A percentile compares a stretch with the other conserved stretches of the same genome.
Conservation (phyloP, 2,329 filamentous ascomycete species). For the Fusarium torulosum region DNA sequence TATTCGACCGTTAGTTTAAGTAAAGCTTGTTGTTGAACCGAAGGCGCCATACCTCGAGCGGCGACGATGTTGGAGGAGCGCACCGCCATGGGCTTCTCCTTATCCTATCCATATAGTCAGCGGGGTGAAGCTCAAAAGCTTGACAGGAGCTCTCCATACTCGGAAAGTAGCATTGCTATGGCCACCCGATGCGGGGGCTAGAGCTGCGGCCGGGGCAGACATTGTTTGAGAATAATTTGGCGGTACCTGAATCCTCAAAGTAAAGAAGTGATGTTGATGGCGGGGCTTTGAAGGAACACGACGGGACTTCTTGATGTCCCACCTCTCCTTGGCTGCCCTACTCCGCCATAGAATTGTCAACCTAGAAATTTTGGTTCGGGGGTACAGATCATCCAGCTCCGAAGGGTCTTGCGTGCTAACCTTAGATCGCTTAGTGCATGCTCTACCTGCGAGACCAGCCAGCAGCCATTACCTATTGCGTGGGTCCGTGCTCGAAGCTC, state of each 20-base stretch:
- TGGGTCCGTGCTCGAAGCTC: constrained; percentile 53
- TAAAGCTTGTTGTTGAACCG: constrained; percentile 1
- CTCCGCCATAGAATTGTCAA: constrained; percentile 51
- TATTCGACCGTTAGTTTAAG: constrained; percentile 53
- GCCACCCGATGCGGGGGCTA: constrained; percentile 52
- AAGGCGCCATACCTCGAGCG: constrained; percentile 78
- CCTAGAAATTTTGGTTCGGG: constrained; percentile 58
- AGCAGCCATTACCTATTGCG: constrained; percentile 37
- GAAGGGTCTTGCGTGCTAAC: constrained; percentile 46
- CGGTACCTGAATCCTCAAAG: constrained; percentile 44
- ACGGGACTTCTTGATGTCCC: constrained; percentile 55
- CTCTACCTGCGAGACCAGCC: not conserved
- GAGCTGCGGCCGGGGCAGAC: constrained; percentile 57
- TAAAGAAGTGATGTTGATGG: constrained; percentile 47
- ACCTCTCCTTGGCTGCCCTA: constrained; percentile 55
- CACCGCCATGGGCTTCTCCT: constrained; percentile 99
- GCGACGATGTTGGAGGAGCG: constrained; percentile 97
- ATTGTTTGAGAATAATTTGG: constrained; percentile 53
- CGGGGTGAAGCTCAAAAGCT: constrained; percentile 55
- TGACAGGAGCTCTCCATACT: constrained; percentile 57
- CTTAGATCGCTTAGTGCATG: constrained; percentile 43
- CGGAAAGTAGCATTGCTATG: constrained; percentile 68
- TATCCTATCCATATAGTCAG: constrained; percentile 68
- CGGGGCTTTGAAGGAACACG: constrained; percentile 51
- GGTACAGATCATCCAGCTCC: constrained; percentile 57